Evolutionary conservation across 1,284 basidiomycete genomes (phyloP), one percentile per base, ranked within the genome.

Genomic region (Ustilago nuda): DNA sequence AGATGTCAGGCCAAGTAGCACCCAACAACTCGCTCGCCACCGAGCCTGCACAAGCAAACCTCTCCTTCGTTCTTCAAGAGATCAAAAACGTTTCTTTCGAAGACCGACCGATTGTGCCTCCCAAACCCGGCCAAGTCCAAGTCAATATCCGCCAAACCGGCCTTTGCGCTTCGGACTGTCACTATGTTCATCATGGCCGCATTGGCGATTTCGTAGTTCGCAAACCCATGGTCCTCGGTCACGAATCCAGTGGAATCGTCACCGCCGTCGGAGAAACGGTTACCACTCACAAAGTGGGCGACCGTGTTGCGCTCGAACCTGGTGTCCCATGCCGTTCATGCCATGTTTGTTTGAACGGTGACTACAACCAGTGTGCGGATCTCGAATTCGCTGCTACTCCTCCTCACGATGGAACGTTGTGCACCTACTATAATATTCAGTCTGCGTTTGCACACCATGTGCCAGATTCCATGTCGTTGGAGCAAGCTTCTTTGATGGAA

Each of bases 141-240:
- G 91, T 98, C 54, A 90, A 93, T 82, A 92, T 98, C 56, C 94
- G 94, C 87, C 95, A 96, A 87, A 93, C 32, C 91, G 94, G 85
- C 93, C 92, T 87, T 88, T 93, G 59, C 89, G 90, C 45, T 89
- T 92, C 80, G 91, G 94, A 60, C 89, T 91, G 86, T 48, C 83
- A 83, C 77, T 84, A 83, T 74, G 72, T 77, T 39, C 66, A 80
- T 63, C 80, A 84, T 45, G 81, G 80, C 12, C 79, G 77, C 43
- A 85, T 86, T 63, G 86, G 91, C 46, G 90, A 93, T 83, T 94
- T 92, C 85, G 86, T 92, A 51, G 91, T 94, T 59, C 87, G 91
- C 62, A 89, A 89, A 57, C 93, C 93, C 3, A 94, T 94, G 93
- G 93, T 90, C 30, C 88, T 90, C 36, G 90, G 90, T 43, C 90